Evolutionary conservation across 495 filamentous ascomycete genomes (phyloP).

Genomic region (Penicillium bovifimosum): DNA sequence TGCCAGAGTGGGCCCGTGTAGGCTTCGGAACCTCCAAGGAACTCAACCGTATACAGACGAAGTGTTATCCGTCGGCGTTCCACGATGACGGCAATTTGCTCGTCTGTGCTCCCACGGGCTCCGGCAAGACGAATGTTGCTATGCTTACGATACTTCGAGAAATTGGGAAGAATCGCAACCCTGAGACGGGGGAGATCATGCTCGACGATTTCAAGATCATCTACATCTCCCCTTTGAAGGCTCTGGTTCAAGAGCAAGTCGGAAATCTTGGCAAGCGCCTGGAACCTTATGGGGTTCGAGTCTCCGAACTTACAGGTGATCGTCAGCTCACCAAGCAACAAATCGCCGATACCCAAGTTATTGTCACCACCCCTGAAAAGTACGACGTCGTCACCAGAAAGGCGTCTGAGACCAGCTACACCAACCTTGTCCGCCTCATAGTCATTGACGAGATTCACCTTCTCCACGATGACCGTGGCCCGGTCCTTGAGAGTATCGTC

Average conservation of each 20-base stretch:
- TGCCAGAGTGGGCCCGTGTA: slow-evolving; percentile 85
- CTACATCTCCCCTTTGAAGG: slow-evolving; percentile 96
- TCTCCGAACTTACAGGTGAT: slow-evolving; percentile 92
- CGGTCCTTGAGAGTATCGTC: slow-evolving; percentile 95
- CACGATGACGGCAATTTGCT: slow-evolving; percentile 95
- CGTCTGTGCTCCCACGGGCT: slow-evolving; percentile 93
- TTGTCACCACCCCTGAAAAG: slow-evolving; percentile 98
- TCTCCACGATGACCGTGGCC: slow-evolving; percentile 94
- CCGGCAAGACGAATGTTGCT: slow-evolving; percentile 97
- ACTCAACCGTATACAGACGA: slow-evolving; percentile 92
- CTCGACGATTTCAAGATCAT: slow-evolving; percentile 97
- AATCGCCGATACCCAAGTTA: slow-evolving; percentile 95
- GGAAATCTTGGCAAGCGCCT: slow-evolving; percentile 92
- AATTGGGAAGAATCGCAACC: slow-evolving; percentile 90
- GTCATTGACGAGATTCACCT: slow-evolving; percentile 98
- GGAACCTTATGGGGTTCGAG: slow-evolving; percentile 84
- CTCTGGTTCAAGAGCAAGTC: slow-evolving; percentile 92
- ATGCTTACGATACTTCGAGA: slow-evolving; percentile 96
- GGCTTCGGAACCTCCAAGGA: slow-evolving; percentile 78
- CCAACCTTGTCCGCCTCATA: slow-evolving; percentile 87
- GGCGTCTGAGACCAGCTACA: slow-evolving; percentile 94
- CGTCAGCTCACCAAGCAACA: slow-evolving; percentile 98
- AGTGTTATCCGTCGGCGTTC: slow-evolving; percentile 87
- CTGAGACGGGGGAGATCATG: slow-evolving; percentile 80
- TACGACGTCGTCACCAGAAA: slow-evolving; percentile 99